Evolutionary conservation across 2,329 filamentous ascomycete genomes (phyloP).

Genomic region (Ophiocordyceps camponoti-saundersi): DNA sequence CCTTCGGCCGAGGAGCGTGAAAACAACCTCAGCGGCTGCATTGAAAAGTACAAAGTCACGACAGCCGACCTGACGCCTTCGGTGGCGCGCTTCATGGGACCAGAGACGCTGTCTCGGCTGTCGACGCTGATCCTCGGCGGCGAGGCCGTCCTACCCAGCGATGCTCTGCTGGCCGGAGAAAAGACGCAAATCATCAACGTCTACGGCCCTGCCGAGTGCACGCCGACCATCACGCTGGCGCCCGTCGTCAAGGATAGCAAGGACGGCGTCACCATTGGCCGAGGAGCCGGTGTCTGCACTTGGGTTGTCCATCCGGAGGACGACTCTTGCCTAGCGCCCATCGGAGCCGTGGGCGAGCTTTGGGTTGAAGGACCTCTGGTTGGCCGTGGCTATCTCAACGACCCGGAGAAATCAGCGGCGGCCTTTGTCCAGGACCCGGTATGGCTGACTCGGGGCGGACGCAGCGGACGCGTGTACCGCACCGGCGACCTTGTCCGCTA

Average conservation of each 20-base stretch:
- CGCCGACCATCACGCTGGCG: slow-evolving; percentile 1
- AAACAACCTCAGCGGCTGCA: slow-evolving; percentile 2
- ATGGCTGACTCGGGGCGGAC: slow-evolving; percentile 3
- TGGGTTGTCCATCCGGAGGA: slow-evolving; percentile 6
- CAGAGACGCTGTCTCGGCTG: slow-evolving; percentile 2
- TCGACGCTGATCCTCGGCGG: slow-evolving; percentile 6
- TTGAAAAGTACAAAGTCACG: slow-evolving; percentile 3
- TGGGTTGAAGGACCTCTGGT: slow-evolving; percentile 7
- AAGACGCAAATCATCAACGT: slow-evolving; percentile 6
- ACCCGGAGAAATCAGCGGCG: slow-evolving; percentile 5
- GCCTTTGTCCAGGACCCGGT: slow-evolving; percentile 7
- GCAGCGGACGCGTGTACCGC: slow-evolving; percentile 18
- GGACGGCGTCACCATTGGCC: slow-evolving; percentile 2
- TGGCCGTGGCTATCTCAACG: slow-evolving; percentile 6
- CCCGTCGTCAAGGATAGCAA: neutral
- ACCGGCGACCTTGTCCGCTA: slow-evolving; percentile 29
- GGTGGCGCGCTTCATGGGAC: slow-evolving; percentile 4
- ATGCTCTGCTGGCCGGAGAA: slow-evolving; percentile 2
- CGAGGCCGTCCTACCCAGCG: slow-evolving; percentile 2
- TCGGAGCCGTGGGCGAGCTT: slow-evolving; percentile 7
- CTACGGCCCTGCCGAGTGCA: slow-evolving; percentile 9
- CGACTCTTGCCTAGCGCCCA: slow-evolving; percentile 2
- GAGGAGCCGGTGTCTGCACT: slow-evolving; percentile 1
- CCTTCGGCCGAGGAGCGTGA: slow-evolving; percentile 3
- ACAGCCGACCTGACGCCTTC: slow-evolving; percentile 6